Conservation (phyloP, 192 early-diverging fungal genomes). For the Chytriomyces sp. region DNA sequence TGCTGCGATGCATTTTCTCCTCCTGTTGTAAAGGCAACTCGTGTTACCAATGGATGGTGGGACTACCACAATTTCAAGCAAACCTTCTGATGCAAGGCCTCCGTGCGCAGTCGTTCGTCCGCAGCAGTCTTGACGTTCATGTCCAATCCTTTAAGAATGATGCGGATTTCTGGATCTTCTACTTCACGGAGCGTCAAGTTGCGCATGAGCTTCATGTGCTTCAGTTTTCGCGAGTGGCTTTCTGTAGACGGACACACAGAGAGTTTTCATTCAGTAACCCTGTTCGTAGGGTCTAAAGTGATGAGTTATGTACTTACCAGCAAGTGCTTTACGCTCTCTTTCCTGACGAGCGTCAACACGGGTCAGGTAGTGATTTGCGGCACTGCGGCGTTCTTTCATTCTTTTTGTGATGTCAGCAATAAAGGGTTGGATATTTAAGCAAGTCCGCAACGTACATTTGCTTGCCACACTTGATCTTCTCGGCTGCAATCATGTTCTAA, state of each 20-base stretch:
- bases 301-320: conserved; percentile 23
- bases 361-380: conserved; percentile 21
- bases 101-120: conserved; percentile 16
- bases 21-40: conserved; percentile 4
- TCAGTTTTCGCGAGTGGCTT: conserved; percentile 32
- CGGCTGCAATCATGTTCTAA: conserved; percentile 38
- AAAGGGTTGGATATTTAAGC: neutral
- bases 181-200: conserved; percentile 34
- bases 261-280: neutral
- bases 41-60: neutral
- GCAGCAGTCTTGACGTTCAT: conserved; percentile 33
- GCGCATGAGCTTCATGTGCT: conserved; percentile 36
- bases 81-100: conserved; percentile 25
- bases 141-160: conserved; percentile 31
- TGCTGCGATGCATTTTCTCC: conserved; percentile 26
- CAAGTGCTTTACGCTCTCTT: conserved; percentile 26
- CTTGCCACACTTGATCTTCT: conserved; percentile 39
- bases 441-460: conserved; percentile 24
- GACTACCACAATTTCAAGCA: neutral
- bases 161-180: conserved; percentile 36
- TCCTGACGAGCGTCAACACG: conserved; percentile 35
- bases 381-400: conserved; percentile 26
- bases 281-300: neutral
- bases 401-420: neutral
- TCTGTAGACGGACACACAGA: conserved; percentile 7